Base-by-base conservation (phyloP, 176 grass and related monocot genomes). In the Melocanna baccifera region DNA sequence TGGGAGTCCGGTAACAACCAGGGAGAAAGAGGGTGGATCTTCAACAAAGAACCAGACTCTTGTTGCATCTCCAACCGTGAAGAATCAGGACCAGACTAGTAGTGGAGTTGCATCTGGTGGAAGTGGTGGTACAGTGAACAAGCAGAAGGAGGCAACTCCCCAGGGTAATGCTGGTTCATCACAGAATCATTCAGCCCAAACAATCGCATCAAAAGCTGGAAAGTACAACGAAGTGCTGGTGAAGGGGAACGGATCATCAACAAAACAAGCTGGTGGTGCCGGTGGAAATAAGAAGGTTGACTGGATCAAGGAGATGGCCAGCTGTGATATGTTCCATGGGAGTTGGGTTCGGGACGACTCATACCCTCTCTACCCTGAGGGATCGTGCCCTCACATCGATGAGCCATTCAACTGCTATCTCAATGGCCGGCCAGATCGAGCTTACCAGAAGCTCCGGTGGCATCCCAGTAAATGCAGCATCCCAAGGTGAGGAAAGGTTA, bases 391-490 rank as follows among this genome's bases (percentile, higher is more conserved):
- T 20, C 88, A 92, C 61, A 96, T 99, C 23, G 96, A 99, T 79
- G 89, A 94, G 28, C 89, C 96, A 41, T 99, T 99, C 25, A 78
- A 99, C 84, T 99, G 96, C 65, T 86, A 99, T 58, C 73, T 32
- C 13, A 99, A 99, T 57, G 93, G 96, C 14, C 75, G 93, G 40
- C 90, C 67, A 57, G 96, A 99, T 89, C 53, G 46, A 62, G 80
- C 84, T 74, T 99, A 91, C 64, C 86, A 93, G 84, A 96, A 96
- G 77, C 91, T 99, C 50, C 89, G 93, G 0, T 99, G 96, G 96
- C 70, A 96, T 52, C 93, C 96, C 16, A 89, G 70, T 47, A 84
- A 75, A 40, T 99, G 96, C 74, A 82, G 59, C 65, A 91, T 99
- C 43, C 96, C 93, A 22, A 96, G 91, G 96, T 98, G 86, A 89